A percentile compares a stretch with the other conserved stretches of the same genome.
Evolutionary conservation across 2,329 filamentous ascomycete genomes (phyloP).

Genomic region (Helotiales sp.): DNA sequence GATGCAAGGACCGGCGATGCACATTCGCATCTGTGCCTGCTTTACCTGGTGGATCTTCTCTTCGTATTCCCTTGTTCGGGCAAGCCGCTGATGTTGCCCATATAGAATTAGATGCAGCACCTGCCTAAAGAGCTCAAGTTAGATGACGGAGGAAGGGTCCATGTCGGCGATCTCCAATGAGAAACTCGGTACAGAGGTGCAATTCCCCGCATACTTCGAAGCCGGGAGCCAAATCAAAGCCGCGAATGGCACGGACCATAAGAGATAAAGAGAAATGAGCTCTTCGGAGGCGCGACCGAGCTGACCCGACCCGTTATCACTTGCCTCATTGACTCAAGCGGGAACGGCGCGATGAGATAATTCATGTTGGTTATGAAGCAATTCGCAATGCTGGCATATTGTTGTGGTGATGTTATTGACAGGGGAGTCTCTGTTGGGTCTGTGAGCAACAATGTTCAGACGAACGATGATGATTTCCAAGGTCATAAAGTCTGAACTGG

Average conservation of each 20-base stretch:
- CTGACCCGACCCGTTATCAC: background rate
- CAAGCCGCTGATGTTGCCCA: background rate
- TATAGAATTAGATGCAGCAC: background rate
- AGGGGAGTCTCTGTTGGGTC: too few species aligned
- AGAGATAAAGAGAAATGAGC: background rate
- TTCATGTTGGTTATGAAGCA: background rate
- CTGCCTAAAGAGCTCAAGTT: background rate
- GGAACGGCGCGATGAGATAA: background rate
- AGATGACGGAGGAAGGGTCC: background rate
- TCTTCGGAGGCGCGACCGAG: background rate
- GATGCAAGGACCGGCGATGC: background rate
- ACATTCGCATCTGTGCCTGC: background rate
- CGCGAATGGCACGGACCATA: background rate
- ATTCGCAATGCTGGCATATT: background rate
- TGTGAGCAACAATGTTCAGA: background rate
- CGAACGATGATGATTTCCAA: background rate
- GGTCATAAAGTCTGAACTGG: background rate
- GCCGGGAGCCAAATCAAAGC: background rate
- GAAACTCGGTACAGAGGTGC: background rate
- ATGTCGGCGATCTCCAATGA: background rate
- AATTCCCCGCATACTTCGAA: background rate
- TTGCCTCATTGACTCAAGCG: background rate
- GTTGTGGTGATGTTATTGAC: too few species aligned
- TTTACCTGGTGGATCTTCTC: background rate
- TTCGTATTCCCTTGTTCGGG: background rate